Base-by-base conservation (phyloP, 1,284 basidiomycete species). In the Laetiporus sulphureus region DNA sequence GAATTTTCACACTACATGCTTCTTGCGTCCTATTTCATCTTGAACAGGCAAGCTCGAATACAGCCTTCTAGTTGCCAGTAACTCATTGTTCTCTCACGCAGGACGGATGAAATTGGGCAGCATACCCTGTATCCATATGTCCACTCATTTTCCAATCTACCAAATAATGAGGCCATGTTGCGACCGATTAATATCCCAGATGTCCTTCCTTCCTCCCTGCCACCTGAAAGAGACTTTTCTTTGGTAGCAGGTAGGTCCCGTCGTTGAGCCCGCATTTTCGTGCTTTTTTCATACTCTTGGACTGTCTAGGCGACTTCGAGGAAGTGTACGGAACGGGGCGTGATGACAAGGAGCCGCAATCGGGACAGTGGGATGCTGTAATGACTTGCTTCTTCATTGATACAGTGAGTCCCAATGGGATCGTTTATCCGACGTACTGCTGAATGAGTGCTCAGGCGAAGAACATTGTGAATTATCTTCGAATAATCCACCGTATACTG, bases 321-420 rank as follows among this genome's bases (percentile, higher is more conserved):
- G 92, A 96, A 56, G 81, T 96, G 6, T 97, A 95, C 55, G 87
- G 87, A 1, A 65, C 67, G 7, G 63, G 69, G n/a, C 62, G 64
- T 20, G 57, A 73, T 31, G 68, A 67, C 4, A 64, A 67, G 16
- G 80, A 80, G 48, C 75, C 79, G 6, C 87, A 92, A 40, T 63
- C 73, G 15, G 86, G 81, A 12, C 64, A 80, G 48, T 99, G 91
- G 91, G 80, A 94, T 52, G 88, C 86, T 0, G 75, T 99, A 10
- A 64, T 96, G 47, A 99, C 95, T 0, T 98, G 92, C 62, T 99
- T 97, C 73, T 99, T 99, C 67, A 87, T 99, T 50, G 95, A 99
- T 58, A 98, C 94, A 5, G 91, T 85, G 48, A 52, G 75, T 61
- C 4, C 19, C 7, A 18, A 21, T 4, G 2, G 8, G 10, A 3